Conservation (phyloP, 208 protist genomes). For the Leishmania major region DNA sequence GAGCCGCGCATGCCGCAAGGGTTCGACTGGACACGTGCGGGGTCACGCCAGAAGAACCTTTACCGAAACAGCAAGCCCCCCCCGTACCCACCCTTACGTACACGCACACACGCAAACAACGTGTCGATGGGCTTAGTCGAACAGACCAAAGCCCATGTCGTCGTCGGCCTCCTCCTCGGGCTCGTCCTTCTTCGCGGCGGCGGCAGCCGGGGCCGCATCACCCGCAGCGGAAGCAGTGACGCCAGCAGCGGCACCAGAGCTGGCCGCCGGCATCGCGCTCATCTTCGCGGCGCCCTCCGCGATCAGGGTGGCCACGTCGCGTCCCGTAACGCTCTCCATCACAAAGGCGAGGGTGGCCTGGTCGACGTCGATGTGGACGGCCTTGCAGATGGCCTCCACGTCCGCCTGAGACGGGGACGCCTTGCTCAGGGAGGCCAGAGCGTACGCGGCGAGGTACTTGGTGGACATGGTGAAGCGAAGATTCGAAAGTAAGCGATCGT, state of each 20-base stretch:
- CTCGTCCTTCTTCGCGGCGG: constrained; percentile 62
- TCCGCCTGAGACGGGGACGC: constrained; percentile 73
- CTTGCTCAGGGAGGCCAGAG: constrained; percentile 84
- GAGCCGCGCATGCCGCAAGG: too few relatives aligned
- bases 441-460: constrained; percentile 94
- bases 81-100: too few relatives aligned
- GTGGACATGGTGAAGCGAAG: constrained; percentile 58
- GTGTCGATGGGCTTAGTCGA: not conserved
- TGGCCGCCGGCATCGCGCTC: constrained; percentile 49
- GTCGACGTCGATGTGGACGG: constrained; percentile 72
- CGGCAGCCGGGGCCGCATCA: constrained; percentile 41
- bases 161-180: constrained; percentile 87
- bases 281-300: constrained; percentile 84
- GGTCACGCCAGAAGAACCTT: too few relatives aligned
- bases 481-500: not conserved
- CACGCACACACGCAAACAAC: not conserved
- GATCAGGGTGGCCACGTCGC: constrained; percentile 81
- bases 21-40: not conserved
- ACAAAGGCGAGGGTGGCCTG: constrained; percentile 81
- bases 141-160: constrained; percentile 90
- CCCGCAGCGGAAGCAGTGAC: constrained; percentile 32
- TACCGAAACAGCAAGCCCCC: too few relatives aligned
- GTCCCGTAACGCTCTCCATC: constrained; percentile 72
- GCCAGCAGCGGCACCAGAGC: constrained; percentile 41
- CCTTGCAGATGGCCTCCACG: constrained; percentile 87